A percentile compares a stretch with the other conserved stretches of the same genome.
Evolutionary conservation across 2,329 filamentous ascomycete species (phyloP).

Genomic region (Cytospora piceicola): DNA sequence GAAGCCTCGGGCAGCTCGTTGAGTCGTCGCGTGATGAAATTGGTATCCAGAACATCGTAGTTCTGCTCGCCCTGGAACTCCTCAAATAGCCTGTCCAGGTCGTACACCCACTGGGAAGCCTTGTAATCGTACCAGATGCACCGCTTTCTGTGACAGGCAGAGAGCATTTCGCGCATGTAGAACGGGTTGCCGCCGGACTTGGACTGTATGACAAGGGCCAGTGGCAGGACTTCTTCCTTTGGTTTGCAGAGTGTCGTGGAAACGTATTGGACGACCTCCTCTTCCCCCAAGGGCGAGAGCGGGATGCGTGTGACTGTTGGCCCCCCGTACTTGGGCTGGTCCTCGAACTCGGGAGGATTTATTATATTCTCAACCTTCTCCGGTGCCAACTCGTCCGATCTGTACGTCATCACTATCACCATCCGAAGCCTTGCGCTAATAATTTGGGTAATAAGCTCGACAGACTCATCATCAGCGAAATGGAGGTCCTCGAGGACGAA

Average conservation of each 20-base stretch:
- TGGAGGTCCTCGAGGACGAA: constrained; percentile 89
- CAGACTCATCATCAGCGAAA: constrained; percentile 84
- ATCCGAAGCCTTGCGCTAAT: constrained; percentile 78
- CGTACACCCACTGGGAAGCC: constrained; percentile 79
- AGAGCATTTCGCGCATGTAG: constrained; percentile 88
- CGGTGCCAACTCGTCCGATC: constrained; percentile 65
- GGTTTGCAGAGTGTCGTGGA: constrained; percentile 77
- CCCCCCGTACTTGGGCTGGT: constrained; percentile 50
- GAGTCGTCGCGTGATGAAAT: constrained; percentile 79
- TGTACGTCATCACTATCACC: constrained; percentile 78
- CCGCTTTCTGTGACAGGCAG: constrained; percentile 77
- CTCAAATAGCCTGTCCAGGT: constrained; percentile 82
- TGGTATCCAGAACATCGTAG: constrained; percentile 78
- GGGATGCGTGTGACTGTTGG: constrained; percentile 70
- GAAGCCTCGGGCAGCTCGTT: constrained; percentile 74
- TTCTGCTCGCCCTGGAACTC: constrained; percentile 81
- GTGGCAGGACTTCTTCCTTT: constrained; percentile 71
- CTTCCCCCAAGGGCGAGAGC: constrained; percentile 74
- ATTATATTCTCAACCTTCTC: constrained; percentile 60
- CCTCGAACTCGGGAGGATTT: constrained; percentile 57
- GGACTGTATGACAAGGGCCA: constrained; percentile 85
- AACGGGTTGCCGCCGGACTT: constrained; percentile 90
- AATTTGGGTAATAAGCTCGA: constrained; percentile 82
- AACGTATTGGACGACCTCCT: constrained; percentile 82
- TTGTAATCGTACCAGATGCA: constrained; percentile 88